A percentile compares a stretch with the other conserved stretches of the same genome.
These are phyloP conservation scores for Plasmodium sp. DNA, from an alignment of 169 alveolate species.

Conservation along the genomic window DNA sequence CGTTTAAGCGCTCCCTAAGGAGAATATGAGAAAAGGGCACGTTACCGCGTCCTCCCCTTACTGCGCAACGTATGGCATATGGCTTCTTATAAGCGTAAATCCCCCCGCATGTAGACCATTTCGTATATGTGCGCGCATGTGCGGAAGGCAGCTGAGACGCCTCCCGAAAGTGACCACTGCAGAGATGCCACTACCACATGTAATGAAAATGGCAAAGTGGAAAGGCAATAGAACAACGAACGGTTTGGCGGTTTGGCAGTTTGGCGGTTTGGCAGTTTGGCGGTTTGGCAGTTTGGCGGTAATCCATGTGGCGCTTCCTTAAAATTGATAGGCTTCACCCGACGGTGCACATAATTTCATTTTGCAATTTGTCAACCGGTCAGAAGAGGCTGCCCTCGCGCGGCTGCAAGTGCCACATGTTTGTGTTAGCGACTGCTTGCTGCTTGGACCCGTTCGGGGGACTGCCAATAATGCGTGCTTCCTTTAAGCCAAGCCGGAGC, in stretches of 20 bases:
- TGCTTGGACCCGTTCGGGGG: background rate
- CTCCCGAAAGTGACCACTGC: background rate
- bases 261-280: too few relatives aligned
- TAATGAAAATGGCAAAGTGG: background rate
- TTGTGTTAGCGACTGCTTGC: background rate
- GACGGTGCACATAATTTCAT: background rate
- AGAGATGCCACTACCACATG: background rate
- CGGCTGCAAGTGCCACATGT: background rate
- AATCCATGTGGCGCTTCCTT: too few relatives aligned
- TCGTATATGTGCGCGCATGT: background rate
- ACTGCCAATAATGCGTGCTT: background rate
- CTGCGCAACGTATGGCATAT: background rate
- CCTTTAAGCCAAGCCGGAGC: background rate
- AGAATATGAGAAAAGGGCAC: background rate
- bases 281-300: too few relatives aligned
- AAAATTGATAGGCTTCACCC: background rate
- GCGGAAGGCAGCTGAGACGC: background rate
- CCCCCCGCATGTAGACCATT: background rate
- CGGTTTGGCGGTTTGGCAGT: too few relatives aligned
- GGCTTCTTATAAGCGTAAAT: background rate
- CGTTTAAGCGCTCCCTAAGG: background rate
- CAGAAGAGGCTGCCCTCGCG: background rate
- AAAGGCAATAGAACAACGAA: background rate
- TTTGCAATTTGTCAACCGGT: background rate
- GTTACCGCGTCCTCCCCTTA: background rate